phyloP scores from a whole-genome alignment of 495 filamentous ascomycete species.

The Lasiosphaeriaceae sp. region DNA sequence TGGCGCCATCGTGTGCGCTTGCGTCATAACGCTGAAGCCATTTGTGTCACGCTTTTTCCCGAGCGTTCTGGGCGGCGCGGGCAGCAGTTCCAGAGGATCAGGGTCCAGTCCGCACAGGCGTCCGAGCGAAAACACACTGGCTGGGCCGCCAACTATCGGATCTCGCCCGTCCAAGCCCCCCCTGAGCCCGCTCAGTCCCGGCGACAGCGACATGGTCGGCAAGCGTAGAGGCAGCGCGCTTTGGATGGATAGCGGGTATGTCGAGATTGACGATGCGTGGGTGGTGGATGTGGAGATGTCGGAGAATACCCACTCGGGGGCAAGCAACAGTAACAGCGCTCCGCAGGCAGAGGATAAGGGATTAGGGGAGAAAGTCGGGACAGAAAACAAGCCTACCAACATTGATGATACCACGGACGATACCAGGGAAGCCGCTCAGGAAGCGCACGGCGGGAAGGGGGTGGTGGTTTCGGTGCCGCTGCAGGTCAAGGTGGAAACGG shows the following conservation, averaged over 20 bases:
- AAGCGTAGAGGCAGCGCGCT: not conserved
- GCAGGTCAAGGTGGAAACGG: not conserved
- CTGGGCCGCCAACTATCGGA: conserved; percentile 25
- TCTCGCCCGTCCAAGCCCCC: conserved; percentile 11
- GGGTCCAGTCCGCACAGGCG: not conserved
- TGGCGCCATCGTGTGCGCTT: conserved; percentile 41
- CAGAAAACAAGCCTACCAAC: not conserved
- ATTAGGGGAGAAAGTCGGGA: no score
- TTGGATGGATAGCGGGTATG: conserved; percentile 13
- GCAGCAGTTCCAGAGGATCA: not conserved
- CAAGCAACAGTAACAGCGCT: not conserved
- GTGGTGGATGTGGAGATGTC: conserved; percentile 22
- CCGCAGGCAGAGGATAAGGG: not conserved
- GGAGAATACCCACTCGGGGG: not conserved
- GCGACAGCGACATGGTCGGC: conserved; percentile 1
- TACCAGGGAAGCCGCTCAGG: no score
- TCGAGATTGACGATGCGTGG: conserved; percentile 20
- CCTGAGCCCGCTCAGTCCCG: conserved; percentile 3
- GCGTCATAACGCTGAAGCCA: conserved; percentile 34
- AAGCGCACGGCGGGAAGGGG: not conserved
- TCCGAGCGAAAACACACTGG: not conserved
- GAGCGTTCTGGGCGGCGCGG: conserved; percentile 19
- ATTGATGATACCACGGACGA: not conserved
- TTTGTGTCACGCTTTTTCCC: conserved; percentile 31
- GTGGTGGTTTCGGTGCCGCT: not conserved